Base-by-base conservation (phyloP, 176 grass and related monocot genomes). In the Carex myosuroides region DNA sequence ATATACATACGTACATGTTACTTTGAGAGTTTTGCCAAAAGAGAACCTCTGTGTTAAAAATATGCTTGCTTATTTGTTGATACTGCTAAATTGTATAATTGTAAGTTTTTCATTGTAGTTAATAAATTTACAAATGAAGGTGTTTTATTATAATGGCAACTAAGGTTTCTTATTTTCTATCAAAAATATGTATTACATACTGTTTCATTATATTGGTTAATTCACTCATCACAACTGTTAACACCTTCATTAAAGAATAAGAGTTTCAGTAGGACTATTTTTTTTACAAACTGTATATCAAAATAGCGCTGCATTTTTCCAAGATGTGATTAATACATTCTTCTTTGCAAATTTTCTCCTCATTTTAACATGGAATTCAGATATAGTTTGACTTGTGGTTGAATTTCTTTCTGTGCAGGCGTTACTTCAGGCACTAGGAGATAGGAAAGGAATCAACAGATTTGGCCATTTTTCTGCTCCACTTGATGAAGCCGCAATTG, bases 381-480 rank as follows among this genome's bases (percentile, higher is more conserved):
- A 22, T 65, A 65, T 48, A 73, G 65, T 30, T 30, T 84, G 4
- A 58, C 12, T 30, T 44, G 7, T 66, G 35, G 3, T 58, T 12
- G 33, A 54, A 84, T 74, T 76, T 13, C 52, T 16, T 55, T 35
- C 41, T 70, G 16, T 91, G 14, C 68, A 98, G 96, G 96, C 93
- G 17, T 55, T 98, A 65, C 96, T 98, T 95, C 82, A 98, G 89
- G 88, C 95, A 81, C 95, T 98, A 52, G 92, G 92, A 85, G 95
- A 98, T 63, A 84, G 92, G 48, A 98, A 95, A 56, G 95, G 89
- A 87, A 98, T 98, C 52, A 88, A 93, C 22, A 79, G 92, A 32
- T 95, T 98, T 77, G 95, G 95, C 1, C 95, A 98, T 89, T 95
- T 98, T 89, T 86, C 88, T 67, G 92, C 92, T 52, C 96, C 92